A percentile compares a stretch with the other conserved stretches of the same genome.
phyloP scores from a whole-genome alignment of 2,329 filamentous ascomycete genomes.

The Boeremia lycopersici region DNA sequence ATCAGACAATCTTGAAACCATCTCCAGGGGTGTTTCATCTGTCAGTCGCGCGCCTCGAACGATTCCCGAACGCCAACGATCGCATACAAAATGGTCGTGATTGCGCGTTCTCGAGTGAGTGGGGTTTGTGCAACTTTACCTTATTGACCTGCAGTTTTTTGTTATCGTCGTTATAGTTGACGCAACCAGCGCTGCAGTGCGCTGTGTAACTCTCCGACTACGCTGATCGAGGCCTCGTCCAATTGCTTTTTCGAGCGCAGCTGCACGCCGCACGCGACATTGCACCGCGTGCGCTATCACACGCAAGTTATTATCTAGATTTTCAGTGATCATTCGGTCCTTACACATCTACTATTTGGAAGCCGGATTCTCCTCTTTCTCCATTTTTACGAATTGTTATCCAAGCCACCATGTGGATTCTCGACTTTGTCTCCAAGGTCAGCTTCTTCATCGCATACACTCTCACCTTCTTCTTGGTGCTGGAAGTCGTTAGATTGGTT shows the following conservation, averaged over 20 bases:
- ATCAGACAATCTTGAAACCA: conserved; percentile 13
- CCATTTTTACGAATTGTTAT: neutral
- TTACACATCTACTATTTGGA: neutral
- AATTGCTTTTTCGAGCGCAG: conserved; percentile 11
- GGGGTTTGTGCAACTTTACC: conserved; percentile 8
- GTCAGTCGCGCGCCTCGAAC: conserved; percentile 19
- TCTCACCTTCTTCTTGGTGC: conserved; percentile 26
- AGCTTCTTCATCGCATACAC: conserved; percentile 34
- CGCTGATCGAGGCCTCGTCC: conserved; percentile 2
- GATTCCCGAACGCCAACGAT: conserved; percentile 14
- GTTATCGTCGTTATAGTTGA: conserved; percentile 11
- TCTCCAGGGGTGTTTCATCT: conserved; percentile 13
- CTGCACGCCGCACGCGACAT: conserved; percentile 17
- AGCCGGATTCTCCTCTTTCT: neutral
- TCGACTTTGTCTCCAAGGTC: conserved; percentile 13
- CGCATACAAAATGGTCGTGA: conserved; percentile 8
- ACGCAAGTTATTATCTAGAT: conserved; percentile 6
- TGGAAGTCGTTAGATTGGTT: conserved; percentile 29
- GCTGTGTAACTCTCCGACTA: conserved; percentile 13
- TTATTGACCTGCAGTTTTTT: conserved; percentile 2
- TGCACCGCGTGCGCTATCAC: conserved; percentile 9
- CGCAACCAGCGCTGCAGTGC: conserved; percentile 4
- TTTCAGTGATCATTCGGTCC: neutral
- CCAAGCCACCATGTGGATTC: conserved; percentile 10
- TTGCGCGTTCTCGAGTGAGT: conserved; percentile 6